Percentiles rank a stretch among this genome's conserved stretches.
phyloP scores from a whole-genome alignment of 73 alveolate species.

The Diophrys appendiculata region DNA sequence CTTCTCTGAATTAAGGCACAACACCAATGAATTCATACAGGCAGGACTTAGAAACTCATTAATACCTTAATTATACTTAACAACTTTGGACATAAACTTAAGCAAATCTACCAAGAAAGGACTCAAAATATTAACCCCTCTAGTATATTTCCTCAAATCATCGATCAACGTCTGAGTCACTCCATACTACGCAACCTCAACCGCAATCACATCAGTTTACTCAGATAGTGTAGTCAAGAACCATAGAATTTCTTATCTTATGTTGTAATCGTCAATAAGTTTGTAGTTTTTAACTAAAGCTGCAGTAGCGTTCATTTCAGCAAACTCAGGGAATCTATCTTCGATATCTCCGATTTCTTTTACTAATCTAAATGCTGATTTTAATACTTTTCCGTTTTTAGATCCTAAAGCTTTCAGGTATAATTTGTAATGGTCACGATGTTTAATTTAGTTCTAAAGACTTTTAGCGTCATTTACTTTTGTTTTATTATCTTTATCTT shows the following conservation, averaged over 20 bases:
- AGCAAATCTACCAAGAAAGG: conserved; percentile 41
- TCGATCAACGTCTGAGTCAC: conserved; percentile 44
- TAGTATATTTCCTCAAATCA: conserved; percentile 45
- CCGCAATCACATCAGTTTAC: conserved; percentile 30
- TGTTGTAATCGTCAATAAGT: conserved; percentile 20
- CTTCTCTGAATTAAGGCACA: conserved; percentile 56
- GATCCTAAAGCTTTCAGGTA: conserved; percentile 33
- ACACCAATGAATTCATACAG: conserved; percentile 36
- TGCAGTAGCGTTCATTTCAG: conserved; percentile 33
- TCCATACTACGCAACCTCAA: conserved; percentile 47
- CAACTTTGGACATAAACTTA: conserved; percentile 45
- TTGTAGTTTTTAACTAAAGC: conserved; percentile 36
- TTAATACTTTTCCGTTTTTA: conserved; percentile 34
- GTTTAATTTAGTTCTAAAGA: conserved; percentile 11
- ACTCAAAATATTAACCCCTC: conserved; percentile 38
- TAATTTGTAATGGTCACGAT: conserved; percentile 31
- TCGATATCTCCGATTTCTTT: conserved; percentile 49
- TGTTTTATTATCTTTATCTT: neutral
- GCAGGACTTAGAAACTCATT: conserved; percentile 46
- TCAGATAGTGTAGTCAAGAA: conserved; percentile 38
- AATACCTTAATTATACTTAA: conserved; percentile 35
- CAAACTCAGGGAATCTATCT: conserved; percentile 34
- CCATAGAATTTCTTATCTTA: conserved; percentile 31
- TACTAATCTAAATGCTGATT: conserved; percentile 27
- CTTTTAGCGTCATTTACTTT: neutral